Percentiles rank a stretch among this genome's conserved stretches.
Evolutionary conservation across 108 stramenopile genomes (phyloP).

Genomic region (Cyclotella cryptica): DNA sequence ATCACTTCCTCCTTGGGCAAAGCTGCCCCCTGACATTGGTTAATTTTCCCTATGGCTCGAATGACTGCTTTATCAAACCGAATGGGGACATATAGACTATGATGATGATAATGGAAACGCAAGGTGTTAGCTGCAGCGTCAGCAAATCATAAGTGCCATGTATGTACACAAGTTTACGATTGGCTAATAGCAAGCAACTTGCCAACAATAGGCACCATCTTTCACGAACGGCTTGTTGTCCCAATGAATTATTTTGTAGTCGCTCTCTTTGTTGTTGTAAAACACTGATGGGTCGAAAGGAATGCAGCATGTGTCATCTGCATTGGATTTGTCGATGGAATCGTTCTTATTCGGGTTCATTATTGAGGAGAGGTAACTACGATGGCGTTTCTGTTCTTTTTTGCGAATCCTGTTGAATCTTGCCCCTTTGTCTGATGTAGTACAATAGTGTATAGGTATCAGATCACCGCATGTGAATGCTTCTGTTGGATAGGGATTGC

Average conservation of each 20-base stretch:
- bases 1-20: conserved; percentile 28
- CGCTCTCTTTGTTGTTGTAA: conserved; percentile 18
- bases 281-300: conserved; percentile 28
- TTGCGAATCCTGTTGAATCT: too few species aligned
- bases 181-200: background rate
- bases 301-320: conserved; percentile 14
- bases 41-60: conserved; percentile 24
- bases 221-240: conserved; percentile 43
- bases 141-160: background rate
- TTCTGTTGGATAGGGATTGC: too few species aligned
- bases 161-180: background rate
- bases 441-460: too few species aligned
- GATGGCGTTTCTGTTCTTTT: too few species aligned
- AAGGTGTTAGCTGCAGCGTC: background rate
- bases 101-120: background rate
- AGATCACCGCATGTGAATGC: too few species aligned
- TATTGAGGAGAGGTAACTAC: too few species aligned
- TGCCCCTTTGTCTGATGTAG: too few species aligned
- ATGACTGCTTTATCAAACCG: conserved; percentile 22
- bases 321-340: conserved; percentile 2
- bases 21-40: conserved; percentile 3
- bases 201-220: conserved; percentile 15
- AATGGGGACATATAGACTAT: conserved; percentile 26
- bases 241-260: conserved; percentile 41
- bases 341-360: background rate